Evolutionary conservation across 208 protist genomes (phyloP), one percentile per base, ranked within the genome.

Genomic region (Trypanosoma congolense): DNA sequence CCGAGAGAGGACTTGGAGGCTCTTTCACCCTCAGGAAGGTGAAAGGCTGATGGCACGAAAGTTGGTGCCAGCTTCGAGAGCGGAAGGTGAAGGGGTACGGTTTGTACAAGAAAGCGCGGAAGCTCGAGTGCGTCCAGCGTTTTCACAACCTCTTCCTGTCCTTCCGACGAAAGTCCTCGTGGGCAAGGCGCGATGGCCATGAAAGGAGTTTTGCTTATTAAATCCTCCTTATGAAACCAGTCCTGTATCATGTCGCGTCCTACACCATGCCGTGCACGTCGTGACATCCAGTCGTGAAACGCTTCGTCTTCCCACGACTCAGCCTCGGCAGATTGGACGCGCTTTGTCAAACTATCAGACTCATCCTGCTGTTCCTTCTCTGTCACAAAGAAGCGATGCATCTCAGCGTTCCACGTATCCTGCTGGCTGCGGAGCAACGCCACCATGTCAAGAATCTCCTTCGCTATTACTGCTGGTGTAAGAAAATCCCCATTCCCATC

Each of bases 181-280:
- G 64, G 72, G 59, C 70, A 90, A 5, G 77, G 77, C 16, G 82
- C 73, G 42, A 90, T 55, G 2, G 77, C 82, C 6, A 70, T 60
- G 46, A 86, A 90, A 1, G 77, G 77, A 10, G 82, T 86, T 60
- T 71, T 69, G 19, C 42, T 55, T 0, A 71, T 57, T 18, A 90
- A 57, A 5, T 29, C 44, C 29, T 85, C 75, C 19, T 70, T 49
- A 29, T 82, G 74, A 49, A 69, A 90, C 82, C 82, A 90, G 16
- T 66, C 58, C 24, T 61, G 18, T 31, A 72, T 51, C 47, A 51
- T 64, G 10, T 58, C 56, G 21, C 43, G 42, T 24, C 56, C 48
- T 52, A 59, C 10, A 25, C 45, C 50, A 16, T 19, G 19, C 8
- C 25, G 43, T 3, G 12, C 36, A 29, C 63, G 73, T 26, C 54